phyloP scores from a whole-genome alignment of 2,329 filamentous ascomycete species.

The Orbilia quercus region DNA sequence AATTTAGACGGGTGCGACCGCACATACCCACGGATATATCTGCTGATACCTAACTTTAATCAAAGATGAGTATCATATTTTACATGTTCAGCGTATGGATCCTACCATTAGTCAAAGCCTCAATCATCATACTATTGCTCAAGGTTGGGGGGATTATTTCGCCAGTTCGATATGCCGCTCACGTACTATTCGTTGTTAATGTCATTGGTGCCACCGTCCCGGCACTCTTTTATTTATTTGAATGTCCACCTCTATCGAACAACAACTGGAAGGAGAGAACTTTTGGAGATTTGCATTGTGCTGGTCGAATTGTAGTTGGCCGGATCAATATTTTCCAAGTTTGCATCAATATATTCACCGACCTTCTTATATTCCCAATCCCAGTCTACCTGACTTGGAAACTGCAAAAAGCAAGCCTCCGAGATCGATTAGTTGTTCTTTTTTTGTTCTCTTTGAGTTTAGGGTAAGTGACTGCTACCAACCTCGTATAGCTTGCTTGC shows the following conservation, averaged over 20 bases:
- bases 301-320: slow-evolving; percentile 44
- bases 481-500: neutral
- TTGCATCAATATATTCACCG: slow-evolving; percentile 56
- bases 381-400: slow-evolving; percentile 54
- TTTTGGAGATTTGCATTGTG: slow-evolving; percentile 44
- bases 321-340: slow-evolving; percentile 55
- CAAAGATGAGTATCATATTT: slow-evolving; percentile 47
- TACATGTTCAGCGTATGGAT: slow-evolving; percentile 56
- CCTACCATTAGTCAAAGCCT: slow-evolving; percentile 49
- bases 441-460: slow-evolving; percentile 52
- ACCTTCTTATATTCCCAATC: slow-evolving; percentile 50
- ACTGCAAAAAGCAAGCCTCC: slow-evolving; percentile 50
- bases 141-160: slow-evolving; percentile 54
- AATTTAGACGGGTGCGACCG: too few relatives aligned
- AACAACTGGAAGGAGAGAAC: slow-evolving; percentile 50
- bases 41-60: neutral
- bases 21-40: neutral
- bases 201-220: slow-evolving; percentile 38
- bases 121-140: slow-evolving; percentile 50
- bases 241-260: slow-evolving; percentile 51
- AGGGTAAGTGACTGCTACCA: slow-evolving; percentile 36
- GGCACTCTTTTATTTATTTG: slow-evolving; percentile 50
- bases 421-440: slow-evolving; percentile 39
- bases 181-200: slow-evolving; percentile 46
- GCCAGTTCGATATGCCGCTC: slow-evolving; percentile 39